A percentile compares a stretch with the other conserved stretches of the same genome.
These are phyloP conservation scores for Fusarium bulbicola DNA, from an alignment of 2,329 filamentous ascomycete genomes.

Conservation along the genomic window DNA sequence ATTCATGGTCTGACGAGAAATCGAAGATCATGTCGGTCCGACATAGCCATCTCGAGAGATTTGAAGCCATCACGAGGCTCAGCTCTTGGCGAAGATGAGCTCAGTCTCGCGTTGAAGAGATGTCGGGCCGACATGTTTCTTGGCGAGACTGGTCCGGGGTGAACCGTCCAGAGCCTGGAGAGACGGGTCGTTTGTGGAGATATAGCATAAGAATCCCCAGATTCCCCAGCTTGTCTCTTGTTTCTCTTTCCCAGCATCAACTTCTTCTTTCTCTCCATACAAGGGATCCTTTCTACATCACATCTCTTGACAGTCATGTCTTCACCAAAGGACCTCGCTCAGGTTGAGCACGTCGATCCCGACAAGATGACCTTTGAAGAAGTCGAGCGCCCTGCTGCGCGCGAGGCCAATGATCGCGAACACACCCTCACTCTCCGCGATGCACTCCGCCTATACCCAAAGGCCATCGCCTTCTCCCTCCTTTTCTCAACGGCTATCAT, in stretches of 20 bases:
- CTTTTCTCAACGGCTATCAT: slow-evolving; percentile 50
- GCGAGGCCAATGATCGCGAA: slow-evolving; percentile 31
- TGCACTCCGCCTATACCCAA: slow-evolving; percentile 52
- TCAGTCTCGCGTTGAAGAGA: not conserved
- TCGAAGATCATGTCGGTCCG: slow-evolving; percentile 14
- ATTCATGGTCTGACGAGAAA: slow-evolving; percentile 1
- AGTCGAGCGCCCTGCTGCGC: slow-evolving; percentile 9
- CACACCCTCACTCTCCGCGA: slow-evolving; percentile 45
- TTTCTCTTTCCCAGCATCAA: not conserved
- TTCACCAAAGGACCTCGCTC: slow-evolving; percentile 6
- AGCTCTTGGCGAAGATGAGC: slow-evolving; percentile 2
- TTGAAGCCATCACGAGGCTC: slow-evolving; percentile 19
- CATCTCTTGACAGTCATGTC: not conserved
- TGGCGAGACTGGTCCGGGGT: not conserved
- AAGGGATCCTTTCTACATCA: not conserved
- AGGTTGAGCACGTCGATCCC: slow-evolving; percentile 18
- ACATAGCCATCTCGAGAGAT: not conserved
- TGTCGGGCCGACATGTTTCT: slow-evolving; percentile 3
- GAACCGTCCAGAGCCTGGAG: not conserved
- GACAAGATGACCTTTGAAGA: slow-evolving; percentile 11
- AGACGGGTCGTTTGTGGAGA: slow-evolving; percentile 6
- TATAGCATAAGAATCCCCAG: slow-evolving; percentile 21
- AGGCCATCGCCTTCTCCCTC: slow-evolving; percentile 49
- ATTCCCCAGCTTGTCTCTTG: slow-evolving; percentile 3
- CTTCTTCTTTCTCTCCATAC: not conserved